Base-by-base conservation (phyloP, 164 flowering plant genomes). In the Dillenia turbinata region DNA sequence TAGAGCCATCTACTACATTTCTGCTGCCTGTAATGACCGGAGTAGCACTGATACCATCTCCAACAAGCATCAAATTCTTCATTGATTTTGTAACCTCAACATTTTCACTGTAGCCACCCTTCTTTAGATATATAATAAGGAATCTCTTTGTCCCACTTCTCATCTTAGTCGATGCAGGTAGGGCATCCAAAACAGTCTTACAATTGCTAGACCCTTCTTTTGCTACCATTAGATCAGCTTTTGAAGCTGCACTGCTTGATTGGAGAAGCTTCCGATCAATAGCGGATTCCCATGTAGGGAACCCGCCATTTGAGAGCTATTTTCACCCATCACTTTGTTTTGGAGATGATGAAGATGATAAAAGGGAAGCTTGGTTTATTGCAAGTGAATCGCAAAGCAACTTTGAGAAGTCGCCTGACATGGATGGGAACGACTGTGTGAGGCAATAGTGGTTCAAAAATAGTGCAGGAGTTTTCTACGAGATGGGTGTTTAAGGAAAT, bases 41-140 rank as follows among this genome's bases (percentile, higher is more conserved):
- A 9, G 95, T 86, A 9, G 73, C 66, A 44, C 66, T 88, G 1
- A 78, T 84, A 0, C 95, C 95, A 55, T 88, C 91, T 11, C 95
- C 95, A 10, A 84, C 47, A 0, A 88, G 24, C 88, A 88, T 81
- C 12, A 88, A 8, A 44, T 88, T 84, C 61, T 69, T 69, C 78
- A 74, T 70, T 0, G 67, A 12, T 6, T 33, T 33, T 0, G 40
- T 33, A 12, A 86, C 67, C 63, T 69, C 81, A 5, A 86, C 79
- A 11, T 80, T 80, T 59, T 86, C 95, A 0, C 59, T 73, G 53
- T 87, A 87, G 47, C 75, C 70, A 3, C 93, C 93, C 0, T 62
- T 65, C 64, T 83, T 87, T 3, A 87, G 84, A 49, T 80, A 51
- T 19, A 87, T 77, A 0, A 87, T 77, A 0, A 83, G 77, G 22